Percentiles rank a stretch among this genome's conserved stretches.
Evolutionary conservation across 176 grass and related monocot species (phyloP).

Genomic region (Areca catechu): DNA sequence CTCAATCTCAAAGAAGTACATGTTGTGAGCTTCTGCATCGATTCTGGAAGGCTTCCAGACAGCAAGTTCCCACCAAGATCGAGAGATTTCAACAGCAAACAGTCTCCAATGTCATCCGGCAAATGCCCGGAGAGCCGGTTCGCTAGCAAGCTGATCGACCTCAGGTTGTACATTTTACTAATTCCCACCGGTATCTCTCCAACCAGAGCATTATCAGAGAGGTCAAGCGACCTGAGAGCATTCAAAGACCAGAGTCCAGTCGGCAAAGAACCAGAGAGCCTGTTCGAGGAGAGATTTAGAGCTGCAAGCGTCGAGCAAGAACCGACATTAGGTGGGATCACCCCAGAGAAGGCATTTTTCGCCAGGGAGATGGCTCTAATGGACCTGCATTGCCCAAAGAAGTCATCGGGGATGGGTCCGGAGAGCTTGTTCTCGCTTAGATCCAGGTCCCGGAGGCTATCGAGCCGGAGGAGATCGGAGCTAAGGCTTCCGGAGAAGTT

Average conservation of each 20-base stretch:
- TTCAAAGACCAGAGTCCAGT: slow-evolving; percentile 71
- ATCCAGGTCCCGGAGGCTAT: slow-evolving; percentile 58
- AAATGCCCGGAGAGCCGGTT: slow-evolving; percentile 64
- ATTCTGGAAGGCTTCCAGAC: slow-evolving; percentile 58
- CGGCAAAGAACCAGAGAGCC: slow-evolving; percentile 50
- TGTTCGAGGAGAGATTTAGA: slow-evolving; percentile 67
- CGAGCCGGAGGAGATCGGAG: slow-evolving; percentile 45
- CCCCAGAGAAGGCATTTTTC: slow-evolving; percentile 54
- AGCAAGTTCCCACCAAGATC: slow-evolving; percentile 62
- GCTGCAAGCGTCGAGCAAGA: slow-evolving; percentile 68
- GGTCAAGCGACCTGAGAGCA: slow-evolving; percentile 66
- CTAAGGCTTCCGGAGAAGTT: slow-evolving; percentile 73
- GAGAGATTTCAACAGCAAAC: slow-evolving; percentile 66
- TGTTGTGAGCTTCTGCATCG: slow-evolving; percentile 70
- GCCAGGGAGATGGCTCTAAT: slow-evolving; percentile 79
- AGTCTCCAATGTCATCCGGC: slow-evolving; percentile 74
- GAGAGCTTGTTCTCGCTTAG: slow-evolving; percentile 67
- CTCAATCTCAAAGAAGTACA: slow-evolving; percentile 65
- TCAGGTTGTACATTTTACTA: slow-evolving; percentile 83
- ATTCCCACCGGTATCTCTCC: slow-evolving; percentile 70
- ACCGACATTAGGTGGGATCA: slow-evolving; percentile 39
- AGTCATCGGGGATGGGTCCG: slow-evolving; percentile 44
- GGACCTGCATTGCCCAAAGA: slow-evolving; percentile 58
- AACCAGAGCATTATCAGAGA: slow-evolving; percentile 56
- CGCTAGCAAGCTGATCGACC: slow-evolving; percentile 42